These are phyloP conservation scores for Raphidocelis subcapitata DNA, from an alignment of 139 green algal genomes.

Conservation along the genomic window DNA sequence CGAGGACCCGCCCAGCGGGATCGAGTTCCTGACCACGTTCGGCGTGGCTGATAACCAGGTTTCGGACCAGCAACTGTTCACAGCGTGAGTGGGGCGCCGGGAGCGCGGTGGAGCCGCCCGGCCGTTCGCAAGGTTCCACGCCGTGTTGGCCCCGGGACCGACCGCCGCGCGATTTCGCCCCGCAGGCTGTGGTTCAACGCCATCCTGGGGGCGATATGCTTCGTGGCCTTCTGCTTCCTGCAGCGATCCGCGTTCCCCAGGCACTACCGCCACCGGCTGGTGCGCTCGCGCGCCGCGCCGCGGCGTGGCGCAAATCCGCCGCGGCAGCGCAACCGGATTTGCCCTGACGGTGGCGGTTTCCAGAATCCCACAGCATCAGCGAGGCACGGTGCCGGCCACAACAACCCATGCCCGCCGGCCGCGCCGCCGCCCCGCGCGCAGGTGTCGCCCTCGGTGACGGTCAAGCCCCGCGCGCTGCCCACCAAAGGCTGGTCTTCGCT, in stretches of 20 bases:
- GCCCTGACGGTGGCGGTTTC: background rate
- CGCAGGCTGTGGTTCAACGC: conserved; percentile 31
- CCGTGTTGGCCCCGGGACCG: background rate
- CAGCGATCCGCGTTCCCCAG: conserved; percentile 21
- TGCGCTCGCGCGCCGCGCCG: background rate
- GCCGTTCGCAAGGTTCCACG: background rate
- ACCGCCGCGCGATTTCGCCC: background rate
- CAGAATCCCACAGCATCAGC: background rate
- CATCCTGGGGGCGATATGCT: conserved; percentile 15
- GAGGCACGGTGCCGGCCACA: background rate
- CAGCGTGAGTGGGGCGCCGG: conserved; percentile 8
- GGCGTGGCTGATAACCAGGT: conserved; percentile 23
- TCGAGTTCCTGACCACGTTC: background rate
- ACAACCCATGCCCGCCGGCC: background rate
- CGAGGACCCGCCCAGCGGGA: too few species aligned
- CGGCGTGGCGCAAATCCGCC: background rate
- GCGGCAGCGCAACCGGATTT: background rate
- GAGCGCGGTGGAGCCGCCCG: background rate
- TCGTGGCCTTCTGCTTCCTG: conserved; percentile 23
- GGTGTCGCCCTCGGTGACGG: conserved; percentile 14
- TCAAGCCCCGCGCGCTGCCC: conserved; percentile 18
- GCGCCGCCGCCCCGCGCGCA: background rate
- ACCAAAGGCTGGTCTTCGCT: conserved; percentile 4
- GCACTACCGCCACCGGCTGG: conserved; percentile 30
- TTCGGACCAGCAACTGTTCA: conserved; percentile 23